These are phyloP conservation scores for Ogataea philodendri DNA, from an alignment of 805 yeast species.

Conservation along the genomic window DNA sequence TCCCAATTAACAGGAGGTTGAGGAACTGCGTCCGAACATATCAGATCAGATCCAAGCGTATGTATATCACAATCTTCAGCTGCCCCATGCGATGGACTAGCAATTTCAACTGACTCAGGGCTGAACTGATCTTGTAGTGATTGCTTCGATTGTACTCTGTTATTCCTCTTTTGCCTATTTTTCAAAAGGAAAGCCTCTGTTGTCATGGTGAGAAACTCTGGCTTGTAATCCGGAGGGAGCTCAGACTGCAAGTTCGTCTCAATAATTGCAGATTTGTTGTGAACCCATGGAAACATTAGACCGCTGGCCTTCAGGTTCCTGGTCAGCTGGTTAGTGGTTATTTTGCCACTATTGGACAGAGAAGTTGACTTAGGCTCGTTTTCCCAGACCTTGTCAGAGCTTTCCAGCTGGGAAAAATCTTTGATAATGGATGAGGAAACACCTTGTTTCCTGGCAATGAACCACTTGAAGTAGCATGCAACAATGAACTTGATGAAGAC, in stretches of 20 bases:
- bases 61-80: conserved; percentile 38
- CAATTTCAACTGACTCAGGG: conserved; percentile 30
- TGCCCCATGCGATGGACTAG: conserved; percentile 17
- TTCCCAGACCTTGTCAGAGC: conserved; percentile 82
- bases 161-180: conserved; percentile 14
- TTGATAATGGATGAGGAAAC: conserved; percentile 55
- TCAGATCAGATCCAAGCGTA: conserved; percentile 54
- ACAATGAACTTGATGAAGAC: conserved; percentile 74
- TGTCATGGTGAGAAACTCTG: conserved; percentile 60
- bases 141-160: conserved; percentile 15
- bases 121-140: conserved; percentile 15
- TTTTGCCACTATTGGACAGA: conserved; percentile 51
- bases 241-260: conserved; percentile 12
- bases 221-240: conserved; percentile 32
- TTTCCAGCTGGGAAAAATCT: conserved; percentile 60
- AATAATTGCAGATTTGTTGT: conserved; percentile 34
- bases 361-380: conserved; percentile 55
- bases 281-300: conserved; percentile 39
- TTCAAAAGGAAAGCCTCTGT: conserved; percentile 48
- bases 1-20: conserved; percentile 89
- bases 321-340: conserved; percentile 29
- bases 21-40: conserved; percentile 78
- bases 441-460: conserved; percentile 76
- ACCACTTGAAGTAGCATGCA: conserved; percentile 90
- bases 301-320: conserved; percentile 37